Evolutionary conservation across 2,329 filamentous ascomycete genomes (phyloP).

Genomic region (Colletotrichum horii): DNA sequence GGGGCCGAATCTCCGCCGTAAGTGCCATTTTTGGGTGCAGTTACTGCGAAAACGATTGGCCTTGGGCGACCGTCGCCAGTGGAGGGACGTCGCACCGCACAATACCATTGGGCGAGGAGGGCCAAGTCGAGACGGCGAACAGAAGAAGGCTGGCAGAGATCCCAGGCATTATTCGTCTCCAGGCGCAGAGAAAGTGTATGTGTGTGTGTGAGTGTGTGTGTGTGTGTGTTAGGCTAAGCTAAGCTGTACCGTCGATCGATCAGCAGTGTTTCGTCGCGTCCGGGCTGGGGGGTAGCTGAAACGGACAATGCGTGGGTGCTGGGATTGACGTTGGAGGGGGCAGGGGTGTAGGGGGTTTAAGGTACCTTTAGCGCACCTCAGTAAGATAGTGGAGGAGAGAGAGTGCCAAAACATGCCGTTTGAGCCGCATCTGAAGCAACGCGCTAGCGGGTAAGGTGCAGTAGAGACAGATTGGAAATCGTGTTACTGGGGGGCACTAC

Average conservation of each 20-base stretch:
- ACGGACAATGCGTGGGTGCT: conserved; percentile 17
- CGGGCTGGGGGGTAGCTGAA: conserved; percentile 17
- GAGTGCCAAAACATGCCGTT: conserved; percentile 10
- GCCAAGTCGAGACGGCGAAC: background rate
- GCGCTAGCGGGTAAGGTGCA: background rate
- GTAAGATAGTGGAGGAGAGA: background rate
- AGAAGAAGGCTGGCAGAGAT: background rate
- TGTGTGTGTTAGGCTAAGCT: background rate
- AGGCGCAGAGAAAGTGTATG: background rate
- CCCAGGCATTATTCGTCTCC: background rate
- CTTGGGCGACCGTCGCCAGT: background rate
- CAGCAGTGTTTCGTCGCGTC: conserved; percentile 19
- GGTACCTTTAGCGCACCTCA: background rate
- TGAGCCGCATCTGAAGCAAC: conserved; percentile 18
- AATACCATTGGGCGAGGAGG: background rate
- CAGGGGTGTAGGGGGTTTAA: background rate
- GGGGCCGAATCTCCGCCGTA: background rate
- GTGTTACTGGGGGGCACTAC: background rate
- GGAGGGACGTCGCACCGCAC: background rate
- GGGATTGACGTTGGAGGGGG: conserved; percentile 11
- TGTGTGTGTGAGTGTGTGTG: background rate
- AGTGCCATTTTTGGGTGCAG: background rate
- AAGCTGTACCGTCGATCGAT: conserved; percentile 15
- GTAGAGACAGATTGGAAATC: background rate
- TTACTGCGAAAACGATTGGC: background rate